Evolutionary conservation across 202 grass and related monocot genomes (phyloP), one percentile per base, ranked within the genome.

Genomic region (Setaria viridis): DNA sequence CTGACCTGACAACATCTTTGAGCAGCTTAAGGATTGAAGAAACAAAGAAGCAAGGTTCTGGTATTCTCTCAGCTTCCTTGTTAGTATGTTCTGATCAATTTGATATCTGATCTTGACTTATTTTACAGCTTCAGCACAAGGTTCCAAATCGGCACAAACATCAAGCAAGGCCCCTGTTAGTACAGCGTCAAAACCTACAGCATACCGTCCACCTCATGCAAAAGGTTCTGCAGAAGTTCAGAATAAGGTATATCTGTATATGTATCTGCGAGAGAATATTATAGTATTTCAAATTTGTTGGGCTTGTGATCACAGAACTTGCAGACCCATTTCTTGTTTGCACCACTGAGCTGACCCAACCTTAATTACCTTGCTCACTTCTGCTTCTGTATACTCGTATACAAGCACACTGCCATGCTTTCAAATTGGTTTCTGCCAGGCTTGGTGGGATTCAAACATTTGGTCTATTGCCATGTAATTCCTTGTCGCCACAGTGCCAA

Each of bases 141-240:
- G 87, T 65, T 90, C 96, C 45, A 95, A 95, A 90, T 87, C 84
- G 4, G 81, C 90, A 78, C 89, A 89, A 87, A 55, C 84, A 84
- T 89, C 90, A 79, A 82, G 78, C 75, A 95, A 94, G 77, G 79
- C 79, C 67, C 85, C 91, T 81, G 80, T 62, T 74, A 90, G 60
- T 86, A 67, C 56, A 85, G 65, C 56, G 4, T 14, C 79, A 53
- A 95, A 94, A 86, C 91, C 91, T 81, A 53, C 95, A 84, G 91
- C 93, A 63, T 98, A 95, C 68, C 91, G 91, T 41, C 95, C 93
- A 72, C 93, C 95, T 29, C 93, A 95, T 73, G 74, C 95, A 78
- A 99, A 99, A 86, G 70, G 65, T 87, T 84, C 91, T 10, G 88
- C 76, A 85, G 70, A 84, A 72, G 79, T 99, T 84, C 90, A 94